phyloP scores from a whole-genome alignment of 2,329 filamentous ascomycete genomes.

The Microdochium paspali region DNA sequence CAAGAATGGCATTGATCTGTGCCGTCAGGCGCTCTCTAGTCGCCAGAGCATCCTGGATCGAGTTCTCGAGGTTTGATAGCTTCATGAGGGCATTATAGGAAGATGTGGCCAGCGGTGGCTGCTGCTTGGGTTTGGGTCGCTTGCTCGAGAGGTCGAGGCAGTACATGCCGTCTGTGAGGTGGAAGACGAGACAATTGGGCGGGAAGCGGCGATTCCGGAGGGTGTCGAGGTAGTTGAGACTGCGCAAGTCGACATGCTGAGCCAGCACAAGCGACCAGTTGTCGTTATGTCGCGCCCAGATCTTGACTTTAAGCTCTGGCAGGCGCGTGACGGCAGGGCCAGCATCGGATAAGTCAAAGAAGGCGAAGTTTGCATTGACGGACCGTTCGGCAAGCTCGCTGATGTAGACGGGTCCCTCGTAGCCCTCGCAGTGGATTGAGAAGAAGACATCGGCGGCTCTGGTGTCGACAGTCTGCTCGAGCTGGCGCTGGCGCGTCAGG shows the following conservation, averaged over 20 bases:
- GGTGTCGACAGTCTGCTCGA: constrained; percentile 63
- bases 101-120: constrained; percentile 50
- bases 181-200: constrained; percentile 74
- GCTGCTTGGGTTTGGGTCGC: constrained; percentile 40
- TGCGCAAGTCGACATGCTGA: constrained; percentile 59
- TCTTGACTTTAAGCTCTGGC: constrained; percentile 54
- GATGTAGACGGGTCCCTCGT: constrained; percentile 73
- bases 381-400: constrained; percentile 72
- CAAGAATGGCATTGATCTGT: constrained; percentile 62
- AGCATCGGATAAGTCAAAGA: constrained; percentile 64
- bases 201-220: constrained; percentile 65
- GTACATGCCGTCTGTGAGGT: constrained; percentile 81
- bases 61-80: constrained; percentile 78
- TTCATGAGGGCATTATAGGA: constrained; percentile 86
- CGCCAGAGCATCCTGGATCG: constrained; percentile 78
- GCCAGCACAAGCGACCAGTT: constrained; percentile 59
- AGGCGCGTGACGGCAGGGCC: constrained; percentile 56
- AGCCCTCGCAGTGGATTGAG: constrained; percentile 61
- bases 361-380: constrained; percentile 86
- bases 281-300: constrained; percentile 60
- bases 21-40: constrained; percentile 64
- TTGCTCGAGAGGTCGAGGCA: constrained; percentile 58
- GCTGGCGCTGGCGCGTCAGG: constrained; percentile 56
- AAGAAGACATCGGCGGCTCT: constrained; percentile 85
- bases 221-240: constrained; percentile 69